Evolutionary conservation across 2,329 filamentous ascomycete species (phyloP), one percentile per base, ranked within the genome.

Genomic region (Fusarium graminum): DNA sequence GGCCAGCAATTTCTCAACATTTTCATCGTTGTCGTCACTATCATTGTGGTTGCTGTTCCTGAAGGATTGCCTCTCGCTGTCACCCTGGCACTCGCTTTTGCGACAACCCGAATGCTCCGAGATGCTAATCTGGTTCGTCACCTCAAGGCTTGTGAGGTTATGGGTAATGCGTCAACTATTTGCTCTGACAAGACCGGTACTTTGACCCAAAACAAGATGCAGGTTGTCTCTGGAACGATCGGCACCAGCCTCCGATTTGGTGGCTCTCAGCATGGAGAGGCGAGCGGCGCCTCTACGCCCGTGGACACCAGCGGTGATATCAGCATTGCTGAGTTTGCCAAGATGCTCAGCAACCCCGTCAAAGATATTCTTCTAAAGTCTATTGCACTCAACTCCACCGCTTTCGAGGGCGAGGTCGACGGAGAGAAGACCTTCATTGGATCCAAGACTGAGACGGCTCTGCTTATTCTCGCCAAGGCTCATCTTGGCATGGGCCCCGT

Each of bases 111-210:
- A 54, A 93, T 93, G 91, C 78, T 92, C 59, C 90, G 87, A 70
- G 90, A 93, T 76, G 91, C 91, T 78, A 93, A 93, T 71, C 79
- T 93, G 59, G 90, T 93, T 42, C 88, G 91, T 34, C 89, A 92
- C 57, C 83, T 93, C 56, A 90, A 91, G 72, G 90, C 91, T 22
- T 93, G 91, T 71, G 91, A 93, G 76, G 92, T 92, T 43, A 93
- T 93, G 90, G 91, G 91, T 51, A 93, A 92, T 72, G 90, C 90
- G 8, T 91, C 89, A 1, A 88, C 86, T 0, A 89, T 90, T 49
- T 90, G 88, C 77, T 89, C 87, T 1, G 88, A 90, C 78, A 90
- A 90, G 77, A 90, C 88, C 0, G 88, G 88, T 44, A 90, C 88
- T 7, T 77, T 90, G 47, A 90, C 88, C 1, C 87, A 90, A 73